Base-by-base conservation (phyloP, 306 rosid species). In the Sicyos baderoa region DNA sequence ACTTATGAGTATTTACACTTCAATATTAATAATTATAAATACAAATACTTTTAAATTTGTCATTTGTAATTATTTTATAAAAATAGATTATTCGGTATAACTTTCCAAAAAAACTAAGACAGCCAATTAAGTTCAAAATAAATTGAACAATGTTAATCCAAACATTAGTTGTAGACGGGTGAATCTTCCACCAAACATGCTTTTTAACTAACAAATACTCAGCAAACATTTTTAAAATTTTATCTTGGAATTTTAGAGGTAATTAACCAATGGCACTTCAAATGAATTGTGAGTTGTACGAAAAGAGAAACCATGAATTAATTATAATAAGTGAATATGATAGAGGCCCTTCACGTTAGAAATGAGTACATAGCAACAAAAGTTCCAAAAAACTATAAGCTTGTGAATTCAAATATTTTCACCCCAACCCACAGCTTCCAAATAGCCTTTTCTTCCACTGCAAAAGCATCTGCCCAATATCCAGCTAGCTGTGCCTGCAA, bases 391-490 rank as follows among this genome's bases (percentile, higher is more conserved):
- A 0, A 52, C 60, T 55, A 55, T 55, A 10, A 18, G 23, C 53
- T n/a, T n/a, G 35, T 35, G 9, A 4, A 8, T 32, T 35, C 35
- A 21, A 19, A 88, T 65, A 82, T 90, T 90, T 84, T 93, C 97
- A 72, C 90, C 99, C 32, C 99, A 97, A 54, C 99, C 13, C 81
- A 84, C 0, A 93, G 90, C 48, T 79, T 90, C 81, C 90, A 88
- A 61, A 93, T 32, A 70, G 86, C 99, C 97, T 90, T 93, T 66
- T 90, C 99, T 68, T 84, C 96, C 72, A 89, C 75, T 75, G 99
- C 99, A 84, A 93, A 93, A 76, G 81, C 77, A 81, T 93, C 97
- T 9, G 99, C 90, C 99, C 99, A 93, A 82, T 90, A 90, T 71
- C 91, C 89, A 25, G 29, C 29, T 25, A 25, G 99, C 99, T 35